A percentile compares a stretch with the other conserved stretches of the same genome.
These are phyloP conservation scores for Trichoderma reesei DNA, from an alignment of 495 filamentous ascomycete genomes.

Conservation along the genomic window DNA sequence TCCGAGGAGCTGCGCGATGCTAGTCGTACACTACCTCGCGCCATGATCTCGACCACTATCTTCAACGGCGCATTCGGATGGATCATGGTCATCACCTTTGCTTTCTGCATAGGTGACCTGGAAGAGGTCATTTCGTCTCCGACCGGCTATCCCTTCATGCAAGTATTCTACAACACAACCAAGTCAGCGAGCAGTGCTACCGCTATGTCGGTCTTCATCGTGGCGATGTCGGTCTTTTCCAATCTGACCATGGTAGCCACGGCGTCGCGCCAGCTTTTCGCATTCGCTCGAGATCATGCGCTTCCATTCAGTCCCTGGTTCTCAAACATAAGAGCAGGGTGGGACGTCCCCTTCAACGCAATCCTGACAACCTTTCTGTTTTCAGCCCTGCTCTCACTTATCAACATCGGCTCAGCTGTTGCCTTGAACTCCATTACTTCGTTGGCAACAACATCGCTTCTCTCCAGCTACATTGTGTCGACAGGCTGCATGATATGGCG, in stretches of 20 bases:
- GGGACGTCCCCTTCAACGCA: slow-evolving; percentile 44
- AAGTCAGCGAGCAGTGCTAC: slow-evolving; percentile 32
- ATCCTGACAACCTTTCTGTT: slow-evolving; percentile 37
- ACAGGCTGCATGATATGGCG: slow-evolving; percentile 22
- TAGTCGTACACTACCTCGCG: slow-evolving; percentile 32
- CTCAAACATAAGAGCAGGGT: slow-evolving; percentile 23
- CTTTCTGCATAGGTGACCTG: slow-evolving; percentile 36
- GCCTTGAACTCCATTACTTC: slow-evolving; percentile 49
- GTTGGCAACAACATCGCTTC: slow-evolving; percentile 31
- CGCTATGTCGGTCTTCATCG: slow-evolving; percentile 36
- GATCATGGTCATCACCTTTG: slow-evolving; percentile 34
- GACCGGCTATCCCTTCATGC: slow-evolving; percentile 44
- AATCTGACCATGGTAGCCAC: slow-evolving; percentile 42
- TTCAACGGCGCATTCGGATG: slow-evolving; percentile 32
- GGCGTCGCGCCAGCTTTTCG: slow-evolving; percentile 45
- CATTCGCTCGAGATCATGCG: slow-evolving; percentile 52
- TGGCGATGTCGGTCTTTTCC: slow-evolving; percentile 35
- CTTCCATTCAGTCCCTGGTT: slow-evolving; percentile 47
- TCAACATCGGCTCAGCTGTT: slow-evolving; percentile 48
- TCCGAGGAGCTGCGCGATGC: slow-evolving; percentile 43
- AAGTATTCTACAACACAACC: slow-evolving; percentile 40
- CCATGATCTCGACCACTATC: slow-evolving; percentile 34
- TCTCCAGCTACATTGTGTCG: slow-evolving; percentile 40
- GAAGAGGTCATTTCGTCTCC: slow-evolving; percentile 20
- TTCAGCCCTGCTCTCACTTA: slow-evolving; percentile 46